phyloP scores from a whole-genome alignment of 768 basidiomycete species.

The Mycena sanguinolenta region DNA sequence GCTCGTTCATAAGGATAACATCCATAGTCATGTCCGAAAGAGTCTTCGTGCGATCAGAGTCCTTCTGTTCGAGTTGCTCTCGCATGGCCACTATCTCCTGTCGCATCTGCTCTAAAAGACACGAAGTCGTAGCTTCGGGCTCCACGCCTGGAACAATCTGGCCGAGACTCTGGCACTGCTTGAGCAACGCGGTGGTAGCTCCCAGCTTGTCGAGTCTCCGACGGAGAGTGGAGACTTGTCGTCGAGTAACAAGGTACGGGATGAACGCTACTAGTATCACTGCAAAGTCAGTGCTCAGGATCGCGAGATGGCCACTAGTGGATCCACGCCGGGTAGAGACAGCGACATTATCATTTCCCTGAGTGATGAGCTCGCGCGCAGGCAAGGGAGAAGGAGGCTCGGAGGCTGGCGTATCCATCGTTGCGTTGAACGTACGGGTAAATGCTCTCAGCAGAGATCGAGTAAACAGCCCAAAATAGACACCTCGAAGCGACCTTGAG shows the following conservation, averaged over 20 bases:
- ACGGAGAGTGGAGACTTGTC: constrained; percentile 59
- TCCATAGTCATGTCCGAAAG: constrained; percentile 26
- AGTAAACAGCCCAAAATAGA: too few relatives aligned
- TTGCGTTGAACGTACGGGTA: not conserved
- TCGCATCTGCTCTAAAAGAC: constrained; percentile 21
- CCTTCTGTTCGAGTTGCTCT: constrained; percentile 25
- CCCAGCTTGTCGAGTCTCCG: constrained; percentile 56
- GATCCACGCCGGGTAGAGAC: constrained; percentile 31
- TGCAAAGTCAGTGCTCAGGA: constrained; percentile 63
- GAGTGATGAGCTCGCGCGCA: not conserved
- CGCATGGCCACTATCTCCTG: constrained; percentile 28
- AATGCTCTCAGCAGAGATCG: not conserved
- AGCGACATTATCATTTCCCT: not conserved
- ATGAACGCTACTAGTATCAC: constrained; percentile 66
- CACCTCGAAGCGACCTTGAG: not conserved
- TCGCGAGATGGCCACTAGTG: constrained; percentile 60
- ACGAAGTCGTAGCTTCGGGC: not conserved
- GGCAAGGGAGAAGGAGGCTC: constrained; percentile 24
- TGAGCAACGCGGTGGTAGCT: constrained; percentile 51
- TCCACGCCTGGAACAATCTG: constrained; percentile 5
- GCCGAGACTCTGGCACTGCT: constrained; percentile 11
- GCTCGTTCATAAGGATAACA: constrained; percentile 27
- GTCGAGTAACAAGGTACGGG: constrained; percentile 67
- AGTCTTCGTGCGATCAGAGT: constrained; percentile 9
- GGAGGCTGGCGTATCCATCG: constrained; percentile 13